Base-by-base conservation (phyloP, 495 filamentous ascomycete genomes). In the Penicillium simplicissimum region DNA sequence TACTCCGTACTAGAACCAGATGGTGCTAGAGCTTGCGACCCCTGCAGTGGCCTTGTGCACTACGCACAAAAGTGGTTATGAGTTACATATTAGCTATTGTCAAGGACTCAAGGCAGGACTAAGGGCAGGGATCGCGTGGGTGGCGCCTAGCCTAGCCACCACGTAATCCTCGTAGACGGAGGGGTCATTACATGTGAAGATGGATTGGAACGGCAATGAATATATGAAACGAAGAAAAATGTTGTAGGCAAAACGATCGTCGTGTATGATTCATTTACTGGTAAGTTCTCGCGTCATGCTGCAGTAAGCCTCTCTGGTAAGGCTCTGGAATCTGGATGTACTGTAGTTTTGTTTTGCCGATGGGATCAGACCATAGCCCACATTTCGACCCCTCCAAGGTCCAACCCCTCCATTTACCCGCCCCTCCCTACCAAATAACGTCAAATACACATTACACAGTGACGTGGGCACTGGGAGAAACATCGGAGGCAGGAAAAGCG, bases 381-480 rank as follows among this genome's bases (percentile, higher is more conserved):
- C 19, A 51, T n/a, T 31, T 52, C 14, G 10, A 31, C 35, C 28
- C 33, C 28, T n/a, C n/a, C n/a, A n/a, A n/a, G n/a, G n/a, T n/a
- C n/a, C n/a, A n/a, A n/a, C 49, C 11, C 49, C 49, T 36, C 31
- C 51, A 53, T 49, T 49, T 25, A 49, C 45, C 51, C 51, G 23
- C 31, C 33, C 49, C 47, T 25, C 21, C 21, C 11, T 7, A 31
- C 28, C 3, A 4, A 7, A 31, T 25, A 48, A 6, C 8, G 2
- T 48, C 11, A 13, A 8, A 48, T 19, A n/a, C 13, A 25, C 48
- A n/a, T 6, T 31, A 31, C 51, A 34, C 11, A 7, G 51, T 33
- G 51, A n/a, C 28, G 49, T 17, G 51, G 51, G 35, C 31, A 8
- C 13, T 17, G 51, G 51, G 21, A 31, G 8, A 7, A 53, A 53